phyloP scores from a whole-genome alignment of 805 yeast genomes.

The Candida golubevii region DNA sequence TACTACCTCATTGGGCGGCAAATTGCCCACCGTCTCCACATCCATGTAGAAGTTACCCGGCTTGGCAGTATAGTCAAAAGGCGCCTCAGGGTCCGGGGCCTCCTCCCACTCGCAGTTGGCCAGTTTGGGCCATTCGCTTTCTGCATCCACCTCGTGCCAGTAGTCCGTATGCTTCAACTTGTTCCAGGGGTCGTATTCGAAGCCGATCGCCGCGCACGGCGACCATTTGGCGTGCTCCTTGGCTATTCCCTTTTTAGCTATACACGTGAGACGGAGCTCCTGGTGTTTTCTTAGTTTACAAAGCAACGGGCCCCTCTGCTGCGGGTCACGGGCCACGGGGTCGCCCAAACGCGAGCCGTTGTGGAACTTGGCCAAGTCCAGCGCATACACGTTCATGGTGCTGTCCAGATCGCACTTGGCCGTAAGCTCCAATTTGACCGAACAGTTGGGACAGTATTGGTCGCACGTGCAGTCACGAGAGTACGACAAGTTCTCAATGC shows the following conservation, averaged over 20 bases:
- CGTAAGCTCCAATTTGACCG: conserved; percentile 78
- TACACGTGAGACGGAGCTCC: conserved; percentile 82
- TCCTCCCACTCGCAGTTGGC: conserved; percentile 94
- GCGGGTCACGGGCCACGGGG: conserved; percentile 79
- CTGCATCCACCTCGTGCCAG: conserved; percentile 92
- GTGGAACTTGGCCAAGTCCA: conserved; percentile 55
- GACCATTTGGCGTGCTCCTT: conserved; percentile 99
- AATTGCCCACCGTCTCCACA: conserved; percentile 88
- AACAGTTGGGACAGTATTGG: conserved; percentile 92
- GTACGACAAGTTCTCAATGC: conserved; percentile 78
- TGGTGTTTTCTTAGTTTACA: conserved; percentile 91
- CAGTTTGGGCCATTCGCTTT: conserved; percentile 89
- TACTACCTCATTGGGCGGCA: conserved; percentile 87
- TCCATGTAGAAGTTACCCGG: conserved; percentile 82
- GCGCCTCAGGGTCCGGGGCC: conserved; percentile 82
- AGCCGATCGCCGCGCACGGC: conserved; percentile 92
- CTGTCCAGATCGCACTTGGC: conserved; percentile 89
- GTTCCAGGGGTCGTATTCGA: conserved; percentile 99
- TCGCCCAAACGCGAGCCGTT: conserved; percentile 58
- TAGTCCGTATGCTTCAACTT: conserved; percentile 91
- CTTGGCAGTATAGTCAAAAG: conserved; percentile 77
- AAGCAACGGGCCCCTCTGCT: conserved; percentile 78
- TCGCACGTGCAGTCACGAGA: conserved; percentile 97
- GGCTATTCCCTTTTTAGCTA: conserved; percentile 95
- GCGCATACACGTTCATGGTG: conserved; percentile 85